Evolutionary conservation across 805 yeast species (phyloP).

Genomic region (Candida maris): DNA sequence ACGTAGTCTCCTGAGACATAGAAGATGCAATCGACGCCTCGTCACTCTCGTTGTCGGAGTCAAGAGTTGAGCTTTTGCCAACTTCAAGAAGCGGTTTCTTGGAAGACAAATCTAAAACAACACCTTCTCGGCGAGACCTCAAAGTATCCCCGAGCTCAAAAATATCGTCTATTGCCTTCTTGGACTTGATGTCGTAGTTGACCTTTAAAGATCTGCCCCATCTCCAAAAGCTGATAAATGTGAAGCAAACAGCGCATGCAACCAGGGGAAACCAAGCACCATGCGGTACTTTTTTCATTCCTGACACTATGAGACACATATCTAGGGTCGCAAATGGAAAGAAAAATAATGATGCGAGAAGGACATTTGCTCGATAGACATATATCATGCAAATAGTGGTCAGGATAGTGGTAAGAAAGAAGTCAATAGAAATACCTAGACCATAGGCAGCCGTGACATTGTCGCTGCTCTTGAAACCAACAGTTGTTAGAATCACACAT

Average conservation of each 20-base stretch:
- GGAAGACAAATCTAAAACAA: conserved; percentile 15
- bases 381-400: conserved; percentile 43
- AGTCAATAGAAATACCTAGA: conserved; percentile 53
- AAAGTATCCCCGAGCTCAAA: conserved; percentile 22
- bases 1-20: conserved; percentile 5
- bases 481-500: conserved; percentile 47
- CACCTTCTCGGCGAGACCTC: conserved; percentile 20
- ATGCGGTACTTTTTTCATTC: conserved; percentile 47
- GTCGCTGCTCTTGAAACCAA: conserved; percentile 47
- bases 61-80: background rate
- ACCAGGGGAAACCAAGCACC: conserved; percentile 63
- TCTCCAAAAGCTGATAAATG: conserved; percentile 45
- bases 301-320: conserved; percentile 42
- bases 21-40: conserved; percentile 1
- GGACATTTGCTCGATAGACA: conserved; percentile 38
- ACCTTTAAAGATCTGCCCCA: conserved; percentile 42
- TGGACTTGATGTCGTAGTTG: conserved; percentile 31
- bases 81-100: background rate
- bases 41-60: conserved; percentile 1
- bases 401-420: conserved; percentile 47
- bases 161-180: conserved; percentile 28
- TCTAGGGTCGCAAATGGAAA: conserved; percentile 46
- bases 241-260: conserved; percentile 37
- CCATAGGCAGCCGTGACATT: conserved; percentile 60
- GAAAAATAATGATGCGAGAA: conserved; percentile 35